These are phyloP conservation scores for Aethionema arabicum DNA, from an alignment of 345 rosid genomes.

Conservation along the genomic window DNA sequence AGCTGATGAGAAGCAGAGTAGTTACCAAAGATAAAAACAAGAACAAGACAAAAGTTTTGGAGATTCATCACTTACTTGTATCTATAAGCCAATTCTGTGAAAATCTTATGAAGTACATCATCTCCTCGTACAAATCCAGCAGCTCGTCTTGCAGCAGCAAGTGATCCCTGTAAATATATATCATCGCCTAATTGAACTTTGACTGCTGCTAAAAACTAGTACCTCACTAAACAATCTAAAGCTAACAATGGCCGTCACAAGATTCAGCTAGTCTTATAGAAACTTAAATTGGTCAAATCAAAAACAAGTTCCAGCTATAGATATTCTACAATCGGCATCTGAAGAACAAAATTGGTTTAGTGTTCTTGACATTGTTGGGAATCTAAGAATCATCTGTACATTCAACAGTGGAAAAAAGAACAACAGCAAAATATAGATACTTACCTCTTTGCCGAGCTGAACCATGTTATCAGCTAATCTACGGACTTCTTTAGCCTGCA, in stretches of 20 bases:
- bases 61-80: constrained; percentile 78
- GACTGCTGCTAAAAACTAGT: not conserved
- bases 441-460: constrained; percentile 89
- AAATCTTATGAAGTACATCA: constrained; percentile 87
- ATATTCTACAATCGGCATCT: too few relatives aligned
- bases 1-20: constrained; percentile 18
- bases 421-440: not conserved
- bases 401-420: constrained; percentile 4
- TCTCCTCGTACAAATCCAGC: constrained; percentile 94
- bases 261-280: too few relatives aligned
- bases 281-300: not conserved
- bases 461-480: constrained; percentile 93
- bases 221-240: not conserved
- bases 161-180: constrained; percentile 57
- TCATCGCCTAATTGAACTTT: constrained; percentile 3
- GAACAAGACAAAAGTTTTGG: not conserved
- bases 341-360: not conserved
- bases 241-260: too few relatives aligned
- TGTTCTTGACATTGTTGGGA: not conserved
- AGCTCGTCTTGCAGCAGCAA: constrained; percentile 76
- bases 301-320: not conserved
- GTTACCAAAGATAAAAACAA: not conserved
- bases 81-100: constrained; percentile 81
- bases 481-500: constrained; percentile 86
- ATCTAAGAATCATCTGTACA: too few relatives aligned